phyloP scores from a whole-genome alignment of 306 rosid species.

The Adenanthera pavonina region DNA sequence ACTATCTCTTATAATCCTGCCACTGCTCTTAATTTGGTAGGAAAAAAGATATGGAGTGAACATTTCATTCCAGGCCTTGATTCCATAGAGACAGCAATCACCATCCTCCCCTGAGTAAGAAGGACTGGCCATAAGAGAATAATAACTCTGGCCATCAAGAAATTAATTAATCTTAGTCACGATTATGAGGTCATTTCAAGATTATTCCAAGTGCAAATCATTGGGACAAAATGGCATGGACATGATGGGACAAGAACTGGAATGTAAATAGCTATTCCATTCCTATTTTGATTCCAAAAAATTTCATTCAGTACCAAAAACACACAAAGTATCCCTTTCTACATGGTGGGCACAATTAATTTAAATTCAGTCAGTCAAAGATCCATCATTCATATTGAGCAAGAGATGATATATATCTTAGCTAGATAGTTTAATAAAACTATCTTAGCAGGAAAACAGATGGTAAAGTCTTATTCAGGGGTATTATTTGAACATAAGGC shows the following conservation, averaged over 20 bases:
- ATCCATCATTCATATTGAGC: neutral
- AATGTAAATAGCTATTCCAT: neutral
- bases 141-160: neutral
- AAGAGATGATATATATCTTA: neutral
- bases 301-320: neutral
- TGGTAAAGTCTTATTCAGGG: neutral
- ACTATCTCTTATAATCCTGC: neutral
- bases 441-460: neutral
- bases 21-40: neutral
- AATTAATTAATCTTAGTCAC: neutral
- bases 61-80: neutral
- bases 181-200: neutral
- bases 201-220: neutral
- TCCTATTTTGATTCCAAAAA: neutral
- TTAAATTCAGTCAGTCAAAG: neutral
- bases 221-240: neutral
- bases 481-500: constrained; percentile 8
- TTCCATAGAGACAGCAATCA: neutral
- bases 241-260: neutral
- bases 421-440: neutral
- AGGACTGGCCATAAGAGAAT: neutral
- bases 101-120: neutral
- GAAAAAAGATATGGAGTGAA: neutral
- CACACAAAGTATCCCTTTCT: neutral
- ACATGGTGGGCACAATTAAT: neutral